phyloP scores from a whole-genome alignment of 2,329 filamentous ascomycete species.

The Cercospora sp. region DNA sequence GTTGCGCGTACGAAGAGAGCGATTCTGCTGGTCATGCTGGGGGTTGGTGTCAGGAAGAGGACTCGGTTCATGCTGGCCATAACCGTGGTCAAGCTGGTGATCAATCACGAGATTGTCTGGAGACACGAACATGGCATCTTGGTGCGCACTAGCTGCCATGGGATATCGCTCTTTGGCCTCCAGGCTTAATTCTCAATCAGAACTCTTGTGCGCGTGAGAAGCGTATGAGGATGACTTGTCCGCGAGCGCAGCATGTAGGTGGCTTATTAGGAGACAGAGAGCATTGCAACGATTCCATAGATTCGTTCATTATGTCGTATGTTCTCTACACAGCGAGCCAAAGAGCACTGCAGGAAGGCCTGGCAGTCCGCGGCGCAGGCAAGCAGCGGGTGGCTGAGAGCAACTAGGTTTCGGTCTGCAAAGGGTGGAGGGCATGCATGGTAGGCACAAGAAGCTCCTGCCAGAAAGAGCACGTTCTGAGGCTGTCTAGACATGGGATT shows the following conservation, averaged over 20 bases:
- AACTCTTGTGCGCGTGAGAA: constrained; percentile 1
- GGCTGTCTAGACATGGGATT: background rate
- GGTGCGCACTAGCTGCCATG: background rate
- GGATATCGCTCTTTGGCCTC: background rate
- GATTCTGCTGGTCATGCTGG: background rate
- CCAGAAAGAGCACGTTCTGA: background rate
- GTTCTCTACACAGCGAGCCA: background rate
- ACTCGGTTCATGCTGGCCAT: constrained; percentile 10
- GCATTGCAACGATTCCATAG: background rate
- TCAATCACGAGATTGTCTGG: constrained; percentile 26
- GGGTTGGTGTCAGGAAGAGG: constrained; percentile 10
- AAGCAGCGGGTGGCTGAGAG: constrained; percentile 9
- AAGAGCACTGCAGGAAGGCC: constrained; percentile 13
- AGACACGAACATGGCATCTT: constrained; percentile 24
- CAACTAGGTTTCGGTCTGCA: constrained; percentile 14
- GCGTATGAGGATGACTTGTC: background rate
- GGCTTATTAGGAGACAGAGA: background rate
- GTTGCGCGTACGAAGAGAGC: background rate
- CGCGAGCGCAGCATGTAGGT: background rate
- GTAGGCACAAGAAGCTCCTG: constrained; percentile 6
- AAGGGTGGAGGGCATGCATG: background rate
- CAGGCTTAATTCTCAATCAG: background rate
- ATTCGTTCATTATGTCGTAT: constrained; percentile 22
- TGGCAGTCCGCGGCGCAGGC: constrained; percentile 14
- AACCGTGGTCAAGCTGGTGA: constrained; percentile 15